Conservation (phyloP, 1,284 basidiomycete genomes). For the Fomitopsis palustris region DNA sequence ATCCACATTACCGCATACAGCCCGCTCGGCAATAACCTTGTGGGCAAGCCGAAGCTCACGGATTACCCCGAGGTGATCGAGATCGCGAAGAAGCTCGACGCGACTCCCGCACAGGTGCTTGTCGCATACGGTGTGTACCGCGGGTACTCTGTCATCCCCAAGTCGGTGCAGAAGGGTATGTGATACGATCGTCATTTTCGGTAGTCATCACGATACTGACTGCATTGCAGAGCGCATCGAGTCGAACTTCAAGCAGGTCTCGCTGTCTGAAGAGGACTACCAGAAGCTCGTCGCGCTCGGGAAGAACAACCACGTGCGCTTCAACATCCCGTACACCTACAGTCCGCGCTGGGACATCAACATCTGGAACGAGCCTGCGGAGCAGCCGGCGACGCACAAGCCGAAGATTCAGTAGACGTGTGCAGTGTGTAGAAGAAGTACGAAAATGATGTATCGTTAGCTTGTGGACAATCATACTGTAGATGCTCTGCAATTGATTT, state of each 20-base stretch:
- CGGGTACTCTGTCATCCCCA: conserved; percentile 42
- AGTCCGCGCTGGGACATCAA: conserved; percentile 63
- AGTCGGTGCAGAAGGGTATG: conserved; percentile 38
- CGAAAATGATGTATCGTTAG: too few relatives aligned
- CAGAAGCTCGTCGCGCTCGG: conserved; percentile 49
- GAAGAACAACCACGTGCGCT: conserved; percentile 48
- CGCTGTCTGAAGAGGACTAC: conserved; percentile 49
- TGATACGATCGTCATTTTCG: neutral
- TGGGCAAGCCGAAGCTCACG: conserved; percentile 55
- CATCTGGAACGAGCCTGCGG: conserved; percentile 61
- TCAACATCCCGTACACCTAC: conserved; percentile 66
- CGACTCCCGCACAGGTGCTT: conserved; percentile 52
- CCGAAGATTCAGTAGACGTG: conserved; percentile 36
- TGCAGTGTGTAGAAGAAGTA: too few relatives aligned
- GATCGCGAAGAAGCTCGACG: conserved; percentile 45
- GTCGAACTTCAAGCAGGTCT: conserved; percentile 55
- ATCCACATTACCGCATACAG: conserved; percentile 86
- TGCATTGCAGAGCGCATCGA: conserved; percentile 35
- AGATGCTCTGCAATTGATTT: too few relatives aligned
- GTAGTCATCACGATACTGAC: neutral
- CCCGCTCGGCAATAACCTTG: conserved; percentile 79
- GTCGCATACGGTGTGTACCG: conserved; percentile 47
- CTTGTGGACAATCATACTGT: too few relatives aligned
- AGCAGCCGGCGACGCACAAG: conserved; percentile 46
- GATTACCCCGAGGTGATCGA: conserved; percentile 52